A percentile compares a stretch with the other conserved stretches of the same genome.
Evolutionary conservation across 768 basidiomycete genomes (phyloP).

Genomic region (Boletus pseudopeckii): DNA sequence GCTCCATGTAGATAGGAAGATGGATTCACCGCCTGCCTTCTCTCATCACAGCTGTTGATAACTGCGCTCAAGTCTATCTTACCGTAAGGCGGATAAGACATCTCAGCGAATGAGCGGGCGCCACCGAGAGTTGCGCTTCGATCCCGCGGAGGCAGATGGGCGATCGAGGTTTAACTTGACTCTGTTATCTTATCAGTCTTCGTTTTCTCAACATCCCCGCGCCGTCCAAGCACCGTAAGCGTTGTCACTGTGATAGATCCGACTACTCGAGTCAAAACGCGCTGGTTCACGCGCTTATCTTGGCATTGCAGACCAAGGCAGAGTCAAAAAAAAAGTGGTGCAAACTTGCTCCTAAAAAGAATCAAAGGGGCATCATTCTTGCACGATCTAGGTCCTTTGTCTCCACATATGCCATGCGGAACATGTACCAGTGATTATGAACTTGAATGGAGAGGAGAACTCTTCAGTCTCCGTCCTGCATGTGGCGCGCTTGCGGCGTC

Average conservation of each 20-base stretch:
- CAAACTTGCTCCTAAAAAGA: background rate
- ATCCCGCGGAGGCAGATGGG: constrained; percentile 24
- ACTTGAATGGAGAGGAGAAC: background rate
- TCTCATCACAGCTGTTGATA: background rate
- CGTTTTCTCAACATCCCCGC: constrained; percentile 10
- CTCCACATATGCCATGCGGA: background rate
- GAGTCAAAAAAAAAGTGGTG: background rate
- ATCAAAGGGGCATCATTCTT: background rate
- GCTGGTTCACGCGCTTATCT: constrained; percentile 7
- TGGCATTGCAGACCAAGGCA: background rate
- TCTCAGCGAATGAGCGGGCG: background rate
- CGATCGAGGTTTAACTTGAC: constrained; percentile 15
- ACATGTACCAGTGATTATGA: background rate
- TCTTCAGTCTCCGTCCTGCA: constrained; percentile 2
- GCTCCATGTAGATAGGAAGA: constrained; percentile 3
- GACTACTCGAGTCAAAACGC: background rate
- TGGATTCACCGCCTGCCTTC: background rate
- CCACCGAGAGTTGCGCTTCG: background rate
- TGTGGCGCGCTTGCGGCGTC: constrained; percentile 19
- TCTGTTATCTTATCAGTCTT: constrained; percentile 26
- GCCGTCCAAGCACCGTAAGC: constrained; percentile 21
- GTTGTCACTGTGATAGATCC: background rate
- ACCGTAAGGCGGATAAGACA: constrained; percentile 5
- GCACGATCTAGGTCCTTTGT: background rate
- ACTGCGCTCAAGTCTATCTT: constrained; percentile 1